Percentiles rank a stretch among this genome's conserved stretches.
Conservation (phyloP, 2,329 filamentous ascomycete genomes). For the Fusarium floridanum region DNA sequence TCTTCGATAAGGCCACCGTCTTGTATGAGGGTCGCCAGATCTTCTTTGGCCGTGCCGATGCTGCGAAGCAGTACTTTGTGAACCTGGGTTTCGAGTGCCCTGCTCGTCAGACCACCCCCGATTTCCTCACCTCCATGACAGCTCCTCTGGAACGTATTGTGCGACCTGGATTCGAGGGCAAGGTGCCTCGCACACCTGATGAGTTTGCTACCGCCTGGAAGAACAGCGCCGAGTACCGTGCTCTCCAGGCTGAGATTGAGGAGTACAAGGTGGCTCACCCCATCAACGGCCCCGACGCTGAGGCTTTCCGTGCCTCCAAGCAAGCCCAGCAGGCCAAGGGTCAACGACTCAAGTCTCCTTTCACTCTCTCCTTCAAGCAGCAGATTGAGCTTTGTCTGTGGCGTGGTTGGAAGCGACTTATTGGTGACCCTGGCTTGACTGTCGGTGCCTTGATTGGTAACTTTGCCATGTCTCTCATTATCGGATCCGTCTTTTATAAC, state of each 20-base stretch:
- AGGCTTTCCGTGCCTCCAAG: conserved; percentile 68
- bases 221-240: conserved; percentile 64
- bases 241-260: conserved; percentile 67
- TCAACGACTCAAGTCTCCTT: conserved; percentile 79
- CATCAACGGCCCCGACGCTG: conserved; percentile 67
- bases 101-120: conserved; percentile 75
- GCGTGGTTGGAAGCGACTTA: conserved; percentile 83
- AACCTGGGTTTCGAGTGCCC: conserved; percentile 77
- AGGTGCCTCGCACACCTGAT: conserved; percentile 70
- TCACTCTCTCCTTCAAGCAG: conserved; percentile 81
- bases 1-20: conserved; percentile 70
- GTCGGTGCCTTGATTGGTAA: conserved; percentile 79
- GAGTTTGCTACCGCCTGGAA: conserved; percentile 72
- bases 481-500: conserved; percentile 86
- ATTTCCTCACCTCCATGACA: conserved; percentile 80
- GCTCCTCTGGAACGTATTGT: conserved; percentile 68
- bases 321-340: conserved; percentile 67
- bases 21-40: conserved; percentile 73
- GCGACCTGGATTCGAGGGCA: conserved; percentile 67
- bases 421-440: conserved; percentile 81
- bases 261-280: conserved; percentile 67
- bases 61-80: conserved; percentile 75
- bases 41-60: conserved; percentile 71
- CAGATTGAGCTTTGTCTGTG: conserved; percentile 84
- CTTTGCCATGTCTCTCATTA: conserved; percentile 80